Base-by-base conservation (phyloP, 2,329 filamentous ascomycete genomes). In the Ophiostoma ulmi region DNA sequence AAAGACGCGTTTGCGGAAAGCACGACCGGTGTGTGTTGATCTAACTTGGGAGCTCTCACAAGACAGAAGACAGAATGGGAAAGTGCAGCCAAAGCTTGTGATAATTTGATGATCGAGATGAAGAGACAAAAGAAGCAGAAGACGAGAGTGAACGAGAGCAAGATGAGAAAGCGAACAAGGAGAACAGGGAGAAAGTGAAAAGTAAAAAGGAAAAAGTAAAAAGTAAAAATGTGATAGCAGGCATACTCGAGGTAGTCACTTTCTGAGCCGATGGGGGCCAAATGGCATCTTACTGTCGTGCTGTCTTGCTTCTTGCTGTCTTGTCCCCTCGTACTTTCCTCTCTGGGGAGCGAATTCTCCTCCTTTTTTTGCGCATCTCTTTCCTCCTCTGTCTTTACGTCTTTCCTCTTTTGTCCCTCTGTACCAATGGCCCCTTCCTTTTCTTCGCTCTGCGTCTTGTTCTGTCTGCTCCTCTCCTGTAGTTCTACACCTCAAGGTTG, bases 261-360 rank as follows among this genome's bases (percentile, higher is more conserved):
- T 44, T 44, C n/a, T 10, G 20, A 14, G 22, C 41, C 22, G 36
- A 38, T 68, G 66, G 66, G 66, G 66, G 66, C 66, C 66, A 68
- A 36, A 68, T 52, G 48, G 58, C 58, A 63, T 63, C 58, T 63
- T 17, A 26, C 58, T 35, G 20, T n/a, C 44, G 22, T 17, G 39
- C 39, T 44, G 31, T 31, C 31, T 31, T 31, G 31, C 31, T 31
- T 31, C 31, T 2, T 31, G 3, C 31, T 31, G 14, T 48, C 44
- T 17, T 6, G n/a, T 31, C 13, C 58, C 26, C 26, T 63, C 58
- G 26, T 26, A 14, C 58, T 35, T 63, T 63, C 58, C 26, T 58
- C n/a, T 58, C 52, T 11, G 52, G 2, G n/a, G n/a, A 26, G 31
- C 31, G 52, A 26, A 22, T 58, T 58, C 22, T 31, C 31, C 22